Evolutionary conservation across 2,329 filamentous ascomycete genomes (phyloP).

Genomic region (Cladosporium colombiae): DNA sequence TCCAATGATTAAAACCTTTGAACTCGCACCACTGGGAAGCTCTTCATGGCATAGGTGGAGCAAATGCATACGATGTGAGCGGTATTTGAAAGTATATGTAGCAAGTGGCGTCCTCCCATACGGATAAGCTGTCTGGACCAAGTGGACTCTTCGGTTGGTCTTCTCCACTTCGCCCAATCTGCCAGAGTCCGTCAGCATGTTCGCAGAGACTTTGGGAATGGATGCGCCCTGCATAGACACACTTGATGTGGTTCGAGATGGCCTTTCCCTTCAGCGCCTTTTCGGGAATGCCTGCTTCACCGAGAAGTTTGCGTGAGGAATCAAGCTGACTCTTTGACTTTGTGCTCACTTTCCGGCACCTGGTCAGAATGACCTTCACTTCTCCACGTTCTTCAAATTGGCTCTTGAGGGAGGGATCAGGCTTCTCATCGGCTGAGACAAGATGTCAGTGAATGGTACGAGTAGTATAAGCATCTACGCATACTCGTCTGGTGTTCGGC

Average conservation of each 20-base stretch:
- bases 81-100: background rate
- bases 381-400: background rate
- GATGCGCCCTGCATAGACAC: background rate
- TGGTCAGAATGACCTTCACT: background rate
- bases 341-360: background rate
- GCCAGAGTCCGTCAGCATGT: background rate
- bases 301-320: background rate
- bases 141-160: background rate
- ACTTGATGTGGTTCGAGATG: background rate
- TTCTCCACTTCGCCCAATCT: background rate
- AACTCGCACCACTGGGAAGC: background rate
- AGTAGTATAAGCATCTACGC: background rate
- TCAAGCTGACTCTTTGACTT: background rate
- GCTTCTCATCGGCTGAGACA: background rate
- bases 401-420: background rate
- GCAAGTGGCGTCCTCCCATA: background rate
- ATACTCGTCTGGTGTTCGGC: background rate
- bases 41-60: background rate
- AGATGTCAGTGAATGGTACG: background rate
- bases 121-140: background rate
- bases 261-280: background rate
- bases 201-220: background rate
- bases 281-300: background rate
- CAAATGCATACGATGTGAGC: background rate
- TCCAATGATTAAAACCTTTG: background rate